Percentiles rank a stretch among this genome's conserved stretches.
Evolutionary conservation across 306 rosid genomes (phyloP).

Genomic region (Lathyrus sativus): DNA sequence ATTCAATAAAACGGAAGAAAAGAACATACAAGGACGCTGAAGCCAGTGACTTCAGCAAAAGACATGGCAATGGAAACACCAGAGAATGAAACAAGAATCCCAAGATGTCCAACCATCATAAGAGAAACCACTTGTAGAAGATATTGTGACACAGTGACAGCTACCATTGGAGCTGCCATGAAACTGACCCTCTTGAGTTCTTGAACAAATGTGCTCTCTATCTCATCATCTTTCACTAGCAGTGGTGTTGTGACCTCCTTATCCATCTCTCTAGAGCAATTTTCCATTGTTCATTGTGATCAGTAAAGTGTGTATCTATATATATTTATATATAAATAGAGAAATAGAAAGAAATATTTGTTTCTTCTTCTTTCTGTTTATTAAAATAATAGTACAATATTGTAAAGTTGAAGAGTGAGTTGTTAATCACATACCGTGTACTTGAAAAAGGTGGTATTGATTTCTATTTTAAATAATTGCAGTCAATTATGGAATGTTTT

Average conservation of each 20-base stretch:
- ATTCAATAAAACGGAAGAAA: neutral
- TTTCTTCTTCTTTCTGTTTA: neutral
- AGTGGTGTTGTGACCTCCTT: constrained; percentile 38
- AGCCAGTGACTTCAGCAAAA: constrained; percentile 55
- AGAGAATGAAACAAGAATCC: constrained; percentile 45
- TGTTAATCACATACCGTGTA: no score
- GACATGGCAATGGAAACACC: constrained; percentile 57
- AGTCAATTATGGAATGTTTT: neutral
- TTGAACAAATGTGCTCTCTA: constrained; percentile 24
- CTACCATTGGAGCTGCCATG: constrained; percentile 62
- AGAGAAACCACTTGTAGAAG: constrained; percentile 56
- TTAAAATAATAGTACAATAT: no score
- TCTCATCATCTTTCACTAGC: constrained; percentile 5
- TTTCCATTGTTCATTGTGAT: constrained; percentile 20
- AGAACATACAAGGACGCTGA: constrained; percentile 50
- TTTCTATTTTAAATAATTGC: neutral
- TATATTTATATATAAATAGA: neutral
- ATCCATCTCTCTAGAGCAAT: constrained; percentile 31
- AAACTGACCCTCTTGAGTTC: constrained; percentile 44
- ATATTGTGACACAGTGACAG: constrained; percentile 52
- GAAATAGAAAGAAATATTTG: neutral
- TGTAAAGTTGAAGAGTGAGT: no score
- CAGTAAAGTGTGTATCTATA: neutral
- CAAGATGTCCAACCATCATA: constrained; percentile 57
- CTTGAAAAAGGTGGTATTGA: no score